Evolutionary conservation across 129 eudicot genomes (phyloP), one percentile per base, ranked within the genome.

Genomic region (Chrysanthemum lavandulifolium): DNA sequence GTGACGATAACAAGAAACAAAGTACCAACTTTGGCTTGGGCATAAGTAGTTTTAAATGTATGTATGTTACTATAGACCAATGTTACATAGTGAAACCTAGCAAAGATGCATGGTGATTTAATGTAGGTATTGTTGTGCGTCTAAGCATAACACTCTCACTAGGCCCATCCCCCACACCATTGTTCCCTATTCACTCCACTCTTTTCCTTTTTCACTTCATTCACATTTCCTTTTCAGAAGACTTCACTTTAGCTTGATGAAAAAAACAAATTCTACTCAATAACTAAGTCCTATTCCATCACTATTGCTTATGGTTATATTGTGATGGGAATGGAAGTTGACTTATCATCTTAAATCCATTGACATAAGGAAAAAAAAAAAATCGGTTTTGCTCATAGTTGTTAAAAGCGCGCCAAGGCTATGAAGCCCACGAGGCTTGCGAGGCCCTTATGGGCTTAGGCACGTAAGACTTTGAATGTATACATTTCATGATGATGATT

Each of bases 161-260:
- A 25, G 65, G 23, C 33, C 72, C 71, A 29, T 29, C 31, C 18
- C 47, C 67, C 48, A 16, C 16, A 43, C 43, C 57, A 55, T 54
- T 78, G 78, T 78, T 78, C 82, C 78, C 82, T 72, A 72, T 78
- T 78, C 67, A 71, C 82, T 72, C 68, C 62, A 45, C 82, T 72
- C 73, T 78, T 78, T 57, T 65, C 68, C 68, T 78, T 71, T 78
- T 78, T 64, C 52, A 72, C 81, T 71, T 71, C 59, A 70, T 78
- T 78, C 62, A 63, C 81, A 78, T 78, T 70, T 78, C 77, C 76
- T 71, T 71, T 78, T 78, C 81, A 78, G 77, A 78, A 78, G 27
- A 55, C 67, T 77, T 64, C 82, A 78, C 82, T 78, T 78, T 78
- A 64, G 77, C 82, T 65, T 78, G 43, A 45, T 77, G 67, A 40